phyloP scores from a whole-genome alignment of 2,329 filamentous ascomycete species.

The Neonectria coccinea region DNA sequence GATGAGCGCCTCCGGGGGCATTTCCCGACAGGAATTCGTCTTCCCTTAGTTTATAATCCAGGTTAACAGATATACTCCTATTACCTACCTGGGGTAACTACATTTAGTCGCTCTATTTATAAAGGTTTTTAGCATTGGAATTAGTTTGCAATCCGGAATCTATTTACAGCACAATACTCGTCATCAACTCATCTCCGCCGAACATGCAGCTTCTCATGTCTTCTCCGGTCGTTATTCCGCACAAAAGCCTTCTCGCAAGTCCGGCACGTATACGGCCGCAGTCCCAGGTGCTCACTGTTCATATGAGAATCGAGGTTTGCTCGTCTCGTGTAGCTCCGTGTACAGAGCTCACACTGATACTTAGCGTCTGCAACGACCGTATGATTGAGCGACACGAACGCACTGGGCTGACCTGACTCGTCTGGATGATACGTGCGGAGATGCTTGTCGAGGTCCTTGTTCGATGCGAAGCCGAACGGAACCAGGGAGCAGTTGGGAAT shows the following conservation, averaged over 20 bases:
- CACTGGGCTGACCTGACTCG: not conserved
- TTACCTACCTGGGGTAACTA: too few species aligned
- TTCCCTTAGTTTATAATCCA: not conserved
- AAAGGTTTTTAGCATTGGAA: too few species aligned
- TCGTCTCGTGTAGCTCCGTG: conserved; percentile 53
- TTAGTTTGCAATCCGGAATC: too few species aligned
- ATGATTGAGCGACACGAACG: not conserved
- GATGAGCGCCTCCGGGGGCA: not conserved
- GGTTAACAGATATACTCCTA: too few species aligned
- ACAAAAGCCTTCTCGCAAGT: conserved; percentile 50
- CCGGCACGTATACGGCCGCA: conserved; percentile 46
- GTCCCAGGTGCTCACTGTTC: conserved; percentile 50
- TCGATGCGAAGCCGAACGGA: conserved; percentile 54
- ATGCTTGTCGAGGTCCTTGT: conserved; percentile 52
- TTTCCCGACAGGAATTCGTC: not conserved
- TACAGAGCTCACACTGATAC: conserved; percentile 50
- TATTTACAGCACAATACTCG: too few species aligned
- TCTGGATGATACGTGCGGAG: conserved; percentile 24
- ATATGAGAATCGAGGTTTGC: conserved; percentile 51
- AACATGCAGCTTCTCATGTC: conserved; percentile 49
- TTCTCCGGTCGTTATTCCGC: conserved; percentile 48
- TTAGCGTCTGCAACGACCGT: not conserved
- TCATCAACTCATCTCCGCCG: not conserved
- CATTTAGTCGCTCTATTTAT: too few species aligned
- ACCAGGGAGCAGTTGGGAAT: conserved; percentile 48